Percentiles rank a stretch among this genome's conserved stretches.
These are phyloP conservation scores for Aulographum hederae DNA, from an alignment of 2,329 filamentous ascomycete species.

Conservation along the genomic window DNA sequence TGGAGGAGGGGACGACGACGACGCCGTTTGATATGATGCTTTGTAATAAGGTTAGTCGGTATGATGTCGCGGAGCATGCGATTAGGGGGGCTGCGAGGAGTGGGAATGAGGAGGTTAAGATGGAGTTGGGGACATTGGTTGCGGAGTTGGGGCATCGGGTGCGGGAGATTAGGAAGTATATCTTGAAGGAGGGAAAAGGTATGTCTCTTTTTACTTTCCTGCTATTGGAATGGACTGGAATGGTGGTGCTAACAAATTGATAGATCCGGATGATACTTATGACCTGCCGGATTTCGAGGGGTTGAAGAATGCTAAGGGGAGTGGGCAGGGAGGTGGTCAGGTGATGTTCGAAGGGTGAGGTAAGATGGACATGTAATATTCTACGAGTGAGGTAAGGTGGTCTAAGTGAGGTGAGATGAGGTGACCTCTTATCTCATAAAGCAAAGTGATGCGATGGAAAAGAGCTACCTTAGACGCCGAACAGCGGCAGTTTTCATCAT, in stretches of 20 bases:
- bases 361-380: too few species aligned
- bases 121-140: conserved; percentile 26
- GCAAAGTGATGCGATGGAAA: too few species aligned
- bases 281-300: background rate
- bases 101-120: conserved; percentile 30
- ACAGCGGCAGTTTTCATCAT: too few species aligned
- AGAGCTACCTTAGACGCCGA: too few species aligned
- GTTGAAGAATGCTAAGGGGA: too few species aligned
- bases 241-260: background rate
- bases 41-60: conserved; percentile 40
- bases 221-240: background rate
- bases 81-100: conserved; percentile 27
- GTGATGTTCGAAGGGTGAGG: too few species aligned
- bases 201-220: too few species aligned
- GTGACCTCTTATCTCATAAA: too few species aligned
- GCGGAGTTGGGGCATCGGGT: conserved; percentile 30
- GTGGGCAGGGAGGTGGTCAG: too few species aligned
- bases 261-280: background rate
- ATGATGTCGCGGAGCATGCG: conserved; percentile 38
- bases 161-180: conserved; percentile 32
- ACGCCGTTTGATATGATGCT: conserved; percentile 57
- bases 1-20: conserved; percentile 47
- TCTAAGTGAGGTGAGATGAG: too few species aligned
- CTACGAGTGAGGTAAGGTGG: too few species aligned
- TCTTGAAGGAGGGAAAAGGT: conserved; percentile 28